Evolutionary conservation across 345 rosid species (phyloP), one percentile per base, ranked within the genome.

Genomic region (Isatis tinctoria): DNA sequence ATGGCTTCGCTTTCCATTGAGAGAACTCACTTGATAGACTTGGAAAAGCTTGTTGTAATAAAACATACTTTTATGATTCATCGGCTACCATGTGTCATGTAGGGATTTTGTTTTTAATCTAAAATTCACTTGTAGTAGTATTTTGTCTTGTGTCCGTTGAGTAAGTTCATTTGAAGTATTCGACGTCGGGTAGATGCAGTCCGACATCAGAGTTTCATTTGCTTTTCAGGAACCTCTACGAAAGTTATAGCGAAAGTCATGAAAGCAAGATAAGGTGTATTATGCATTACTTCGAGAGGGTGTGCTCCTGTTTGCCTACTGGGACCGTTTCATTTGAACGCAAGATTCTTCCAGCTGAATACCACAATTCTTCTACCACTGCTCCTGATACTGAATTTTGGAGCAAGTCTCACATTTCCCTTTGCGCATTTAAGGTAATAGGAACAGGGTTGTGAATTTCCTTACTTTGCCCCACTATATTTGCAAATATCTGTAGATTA

Each of bases 291-390:
- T 95, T 95, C 74, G 86, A 81, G 63, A 88, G 93, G 87, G 83
- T 90, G 74, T 84, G 86, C 75, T 82, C 80, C 27, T 65, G 60
- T 27, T 57, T 85, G 82, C 96, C 97, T 32, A 59, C 30, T 67
- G 99, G 93, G 24, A 75, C 59, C 54, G 85, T 95, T 40, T 92
- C 97, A 59, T 95, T 90, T 82, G 97, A 95, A 84, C 83, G 92
- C 60, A 95, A 95, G 84, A 75, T 90, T 59, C 96, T 91, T 78
- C 81, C 86, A 10, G 52, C 79, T 37, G 85, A 81, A 66, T 58
- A 69, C 74, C 70, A 26, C 77, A 73, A 35, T 75, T 17, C 66
- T 41, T 54, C 16, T 53, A 27, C 72, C 69, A 22, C 85, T 73
- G 85, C 84, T 71, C 90, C 93, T 6, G 67, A 80, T 40, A 63